Evolutionary conservation across 257 asterid genomes (phyloP).

Genomic region (Solanum lycopersicoides): DNA sequence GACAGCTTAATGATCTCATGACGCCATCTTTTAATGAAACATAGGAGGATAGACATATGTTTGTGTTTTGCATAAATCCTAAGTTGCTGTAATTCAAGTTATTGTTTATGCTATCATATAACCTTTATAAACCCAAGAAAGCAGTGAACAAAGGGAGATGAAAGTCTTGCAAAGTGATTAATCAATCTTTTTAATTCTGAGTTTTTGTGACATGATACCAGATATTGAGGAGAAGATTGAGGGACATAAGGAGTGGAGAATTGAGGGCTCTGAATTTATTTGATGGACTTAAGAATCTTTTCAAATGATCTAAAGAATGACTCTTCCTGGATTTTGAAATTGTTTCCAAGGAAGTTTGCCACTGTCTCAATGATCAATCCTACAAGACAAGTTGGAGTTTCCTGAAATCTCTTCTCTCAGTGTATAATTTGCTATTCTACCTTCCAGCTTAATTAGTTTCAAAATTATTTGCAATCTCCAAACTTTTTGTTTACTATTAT

Average conservation of each 20-base stretch:
- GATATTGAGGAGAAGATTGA: slow-evolving; percentile 81
- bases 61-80: background rate
- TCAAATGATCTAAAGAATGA: slow-evolving; percentile 30
- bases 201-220: slow-evolving; percentile 5
- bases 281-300: slow-evolving; percentile 50
- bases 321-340: background rate
- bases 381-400: background rate
- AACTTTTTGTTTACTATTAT: background rate
- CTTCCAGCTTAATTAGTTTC: background rate
- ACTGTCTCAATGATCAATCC: background rate
- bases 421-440: background rate
- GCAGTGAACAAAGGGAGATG: background rate
- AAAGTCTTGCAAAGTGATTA: background rate
- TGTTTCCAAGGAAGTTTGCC: background rate
- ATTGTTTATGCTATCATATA: background rate
- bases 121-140: background rate
- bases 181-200: background rate
- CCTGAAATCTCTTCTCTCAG: background rate
- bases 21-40: background rate
- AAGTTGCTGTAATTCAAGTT: background rate
- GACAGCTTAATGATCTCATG: background rate
- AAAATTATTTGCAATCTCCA: background rate
- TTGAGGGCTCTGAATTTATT: slow-evolving; percentile 58
- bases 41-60: background rate
- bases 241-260: slow-evolving; percentile 79